Evolutionary conservation across 139 green algal genomes (phyloP).

Genomic region (Klebsormidium nitens): DNA sequence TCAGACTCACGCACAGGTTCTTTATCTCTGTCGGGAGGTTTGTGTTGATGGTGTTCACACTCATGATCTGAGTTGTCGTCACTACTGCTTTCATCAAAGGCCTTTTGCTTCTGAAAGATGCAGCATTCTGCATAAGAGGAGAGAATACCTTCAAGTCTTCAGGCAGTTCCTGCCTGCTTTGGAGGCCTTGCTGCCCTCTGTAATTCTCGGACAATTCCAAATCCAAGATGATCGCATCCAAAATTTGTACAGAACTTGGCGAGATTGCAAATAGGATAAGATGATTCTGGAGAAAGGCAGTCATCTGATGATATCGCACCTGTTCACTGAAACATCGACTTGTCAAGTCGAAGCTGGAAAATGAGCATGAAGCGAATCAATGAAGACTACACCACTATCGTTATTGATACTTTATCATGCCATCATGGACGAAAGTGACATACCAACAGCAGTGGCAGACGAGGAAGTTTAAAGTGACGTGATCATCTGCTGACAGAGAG

Average conservation of each 20-base stretch:
- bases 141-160: background rate
- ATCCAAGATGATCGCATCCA: too few relatives aligned
- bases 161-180: background rate
- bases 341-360: background rate
- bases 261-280: too few relatives aligned
- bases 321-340: background rate
- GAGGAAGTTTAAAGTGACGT: too few relatives aligned
- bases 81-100: conserved; percentile 34
- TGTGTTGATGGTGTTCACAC: background rate
- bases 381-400: background rate
- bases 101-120: conserved; percentile 42
- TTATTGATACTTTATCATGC: background rate
- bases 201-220: too few relatives aligned
- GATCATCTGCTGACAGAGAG: too few relatives aligned
- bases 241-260: too few relatives aligned
- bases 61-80: conserved; percentile 14
- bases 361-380: background rate
- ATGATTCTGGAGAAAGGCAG: too few relatives aligned
- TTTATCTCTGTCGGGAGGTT: too few relatives aligned
- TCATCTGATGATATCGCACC: too few relatives aligned
- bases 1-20: too few relatives aligned
- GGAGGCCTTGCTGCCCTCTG: background rate
- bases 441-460: background rate
- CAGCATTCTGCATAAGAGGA: conserved; percentile 40
- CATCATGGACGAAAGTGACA: background rate